Evolutionary conservation across 345 rosid species (phyloP).

Genomic region (Hibiscus tridactylites): DNA sequence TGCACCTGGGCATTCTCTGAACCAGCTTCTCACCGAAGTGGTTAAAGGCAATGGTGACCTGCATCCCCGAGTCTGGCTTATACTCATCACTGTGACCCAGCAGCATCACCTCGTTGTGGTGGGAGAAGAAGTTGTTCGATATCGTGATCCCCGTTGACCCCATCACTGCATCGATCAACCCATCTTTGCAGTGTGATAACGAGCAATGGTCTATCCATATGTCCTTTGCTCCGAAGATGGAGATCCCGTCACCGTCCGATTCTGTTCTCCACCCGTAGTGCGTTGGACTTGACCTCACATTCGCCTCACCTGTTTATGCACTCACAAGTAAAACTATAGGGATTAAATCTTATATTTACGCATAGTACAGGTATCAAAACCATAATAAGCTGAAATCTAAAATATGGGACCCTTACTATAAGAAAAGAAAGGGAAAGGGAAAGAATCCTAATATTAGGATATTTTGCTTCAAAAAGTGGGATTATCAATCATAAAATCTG

Average conservation of each 20-base stretch:
- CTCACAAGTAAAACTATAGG: too few relatives aligned
- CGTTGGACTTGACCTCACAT: constrained; percentile 76
- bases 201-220: constrained; percentile 98
- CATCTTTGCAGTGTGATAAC: constrained; percentile 84
- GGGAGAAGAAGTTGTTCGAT: constrained; percentile 87
- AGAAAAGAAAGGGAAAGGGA: not conserved
- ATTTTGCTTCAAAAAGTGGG: constrained; percentile 7
- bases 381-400: not conserved
- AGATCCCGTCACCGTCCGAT: constrained; percentile 96
- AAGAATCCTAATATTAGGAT: not conserved
- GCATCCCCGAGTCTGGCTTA: constrained; percentile 85
- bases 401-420: not conserved
- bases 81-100: constrained; percentile 89
- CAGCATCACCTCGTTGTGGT: constrained; percentile 96
- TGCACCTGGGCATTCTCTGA: constrained; percentile 91
- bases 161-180: constrained; percentile 88
- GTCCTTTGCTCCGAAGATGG: constrained; percentile 82
- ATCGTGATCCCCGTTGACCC: constrained; percentile 90
- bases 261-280: constrained; percentile 69
- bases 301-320: constrained; percentile 45
- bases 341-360: too few relatives aligned
- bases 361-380: not conserved
- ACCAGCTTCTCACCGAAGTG: constrained; percentile 86
- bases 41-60: constrained; percentile 92
- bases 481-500: constrained; percentile 5